Evolutionary conservation across 2,329 filamentous ascomycete species (phyloP).

Genomic region (Dothistroma pini): DNA sequence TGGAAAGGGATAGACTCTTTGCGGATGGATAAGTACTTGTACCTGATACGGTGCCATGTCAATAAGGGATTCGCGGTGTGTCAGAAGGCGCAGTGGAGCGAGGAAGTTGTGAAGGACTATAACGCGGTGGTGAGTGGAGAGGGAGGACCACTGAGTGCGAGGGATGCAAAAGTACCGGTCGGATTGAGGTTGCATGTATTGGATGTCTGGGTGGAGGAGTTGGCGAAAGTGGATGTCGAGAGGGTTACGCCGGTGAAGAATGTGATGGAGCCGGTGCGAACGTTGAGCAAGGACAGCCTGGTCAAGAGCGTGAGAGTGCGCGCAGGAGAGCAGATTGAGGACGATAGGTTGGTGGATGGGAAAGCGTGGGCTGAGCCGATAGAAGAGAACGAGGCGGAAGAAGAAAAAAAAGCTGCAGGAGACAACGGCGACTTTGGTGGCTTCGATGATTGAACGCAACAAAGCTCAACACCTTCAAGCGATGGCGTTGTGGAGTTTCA

Average conservation of each 20-base stretch:
- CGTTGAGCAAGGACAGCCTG: slow-evolving; percentile 54
- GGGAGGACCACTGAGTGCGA: slow-evolving; percentile 42
- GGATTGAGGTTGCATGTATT: slow-evolving; percentile 82
- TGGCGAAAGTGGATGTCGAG: slow-evolving; percentile 62
- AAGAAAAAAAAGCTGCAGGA: slow-evolving; percentile 45
- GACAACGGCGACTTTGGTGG: slow-evolving; percentile 51
- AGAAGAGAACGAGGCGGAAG: slow-evolving; percentile 39
- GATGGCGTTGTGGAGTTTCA: not conserved
- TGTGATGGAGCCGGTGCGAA: slow-evolving; percentile 55
- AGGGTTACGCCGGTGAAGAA: slow-evolving; percentile 42
- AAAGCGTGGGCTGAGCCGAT: slow-evolving; percentile 36
- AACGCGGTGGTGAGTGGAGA: slow-evolving; percentile 47
- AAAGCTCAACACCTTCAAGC: not conserved
- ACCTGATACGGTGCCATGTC: slow-evolving; percentile 75
- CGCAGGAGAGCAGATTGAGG: slow-evolving; percentile 66
- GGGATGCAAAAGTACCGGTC: slow-evolving; percentile 64
- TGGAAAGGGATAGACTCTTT: slow-evolving; percentile 50
- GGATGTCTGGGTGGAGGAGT: slow-evolving; percentile 89
- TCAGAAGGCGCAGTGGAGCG: slow-evolving; percentile 34
- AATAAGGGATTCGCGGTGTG: slow-evolving; percentile 61
- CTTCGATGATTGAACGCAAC: slow-evolving; percentile 58
- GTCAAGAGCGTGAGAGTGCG: slow-evolving; percentile 70
- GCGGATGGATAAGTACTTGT: slow-evolving; percentile 84
- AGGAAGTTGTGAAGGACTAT: slow-evolving; percentile 40
- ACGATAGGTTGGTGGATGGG: slow-evolving; percentile 67